Evolutionary conservation across 129 eudicot genomes (phyloP), one percentile per base, ranked within the genome.

Genomic region (Cynara cardunculus): DNA sequence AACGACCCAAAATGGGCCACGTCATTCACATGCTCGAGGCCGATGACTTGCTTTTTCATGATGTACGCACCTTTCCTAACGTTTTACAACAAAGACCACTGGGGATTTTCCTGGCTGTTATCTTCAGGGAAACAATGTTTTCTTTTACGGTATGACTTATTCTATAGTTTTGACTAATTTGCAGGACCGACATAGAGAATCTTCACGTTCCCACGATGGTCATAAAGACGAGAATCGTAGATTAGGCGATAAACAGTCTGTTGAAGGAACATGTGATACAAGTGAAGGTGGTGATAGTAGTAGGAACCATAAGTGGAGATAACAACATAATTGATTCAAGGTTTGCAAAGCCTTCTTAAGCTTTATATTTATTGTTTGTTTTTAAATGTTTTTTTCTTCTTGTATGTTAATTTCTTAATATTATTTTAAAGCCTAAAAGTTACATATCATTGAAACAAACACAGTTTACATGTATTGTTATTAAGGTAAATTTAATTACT

Each of bases 1-100:
- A 93, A 89, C 85, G 97, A 80, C 97, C 97, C 35, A 93, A 87
- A 85, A 90, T 93, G 92, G 96, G 98, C 21, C 96, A 93, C 78
- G 90, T 93, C 7, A 85, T 93, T 37, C 96, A 93, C 89, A 89
- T 93, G 97, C 96, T 90, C 16, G 97, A 93, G 82, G 92, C 96
- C 4, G 96, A 90, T 79, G 94, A 93, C 72, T 86, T 93, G 83
- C 88, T 86, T 7, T 78, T 85, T 77, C 90, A 86, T 28, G 91
- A 90, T 74, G 95, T 88, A 87, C n/a, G n/a, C n/a, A n/a, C n/a
- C n/a, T n/a, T n/a, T n/a, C n/a, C n/a, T n/a, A n/a, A n/a, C n/a
- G n/a, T n/a, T n/a, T n/a, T n/a, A n/a, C n/a, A n/a, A n/a, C n/a
- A n/a, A n/a, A n/a, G n/a, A n/a, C n/a, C n/a, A n/a, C n/a, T n/a